phyloP scores from a whole-genome alignment of 2,329 filamentous ascomycete genomes.

The Coniochaeta sp. region DNA sequence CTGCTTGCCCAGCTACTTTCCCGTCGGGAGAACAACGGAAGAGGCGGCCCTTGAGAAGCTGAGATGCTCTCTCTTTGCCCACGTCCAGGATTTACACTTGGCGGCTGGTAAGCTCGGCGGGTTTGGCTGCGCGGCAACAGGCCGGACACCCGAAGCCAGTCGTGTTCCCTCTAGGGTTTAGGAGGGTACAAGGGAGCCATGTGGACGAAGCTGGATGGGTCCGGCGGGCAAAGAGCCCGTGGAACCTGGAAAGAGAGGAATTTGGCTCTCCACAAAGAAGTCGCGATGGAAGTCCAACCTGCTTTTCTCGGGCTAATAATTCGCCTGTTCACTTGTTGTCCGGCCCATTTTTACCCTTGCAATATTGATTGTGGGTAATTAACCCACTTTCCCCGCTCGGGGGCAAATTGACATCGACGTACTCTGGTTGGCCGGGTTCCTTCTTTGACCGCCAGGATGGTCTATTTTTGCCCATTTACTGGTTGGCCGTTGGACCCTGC shows the following conservation, averaged over 20 bases:
- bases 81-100: background rate
- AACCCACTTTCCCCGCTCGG: background rate
- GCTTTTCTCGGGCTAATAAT: background rate
- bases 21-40: background rate
- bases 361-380: background rate
- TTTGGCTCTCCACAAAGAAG: background rate
- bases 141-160: background rate
- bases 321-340: no score
- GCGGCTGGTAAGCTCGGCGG: background rate
- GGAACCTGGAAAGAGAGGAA: no score
- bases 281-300: background rate
- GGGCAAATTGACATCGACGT: background rate
- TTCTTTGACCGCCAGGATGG: background rate
- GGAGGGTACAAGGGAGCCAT: background rate
- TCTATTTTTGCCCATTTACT: conserved; percentile 3
- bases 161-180: background rate
- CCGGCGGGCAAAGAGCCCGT: background rate
- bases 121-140: background rate
- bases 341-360: background rate
- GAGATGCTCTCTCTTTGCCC: background rate
- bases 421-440: background rate
- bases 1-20: background rate
- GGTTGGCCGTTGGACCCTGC: background rate
- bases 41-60: background rate
- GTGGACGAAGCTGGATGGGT: background rate